Base-by-base conservation (phyloP, 2,329 filamentous ascomycete species). In the Venturia aucupariae region DNA sequence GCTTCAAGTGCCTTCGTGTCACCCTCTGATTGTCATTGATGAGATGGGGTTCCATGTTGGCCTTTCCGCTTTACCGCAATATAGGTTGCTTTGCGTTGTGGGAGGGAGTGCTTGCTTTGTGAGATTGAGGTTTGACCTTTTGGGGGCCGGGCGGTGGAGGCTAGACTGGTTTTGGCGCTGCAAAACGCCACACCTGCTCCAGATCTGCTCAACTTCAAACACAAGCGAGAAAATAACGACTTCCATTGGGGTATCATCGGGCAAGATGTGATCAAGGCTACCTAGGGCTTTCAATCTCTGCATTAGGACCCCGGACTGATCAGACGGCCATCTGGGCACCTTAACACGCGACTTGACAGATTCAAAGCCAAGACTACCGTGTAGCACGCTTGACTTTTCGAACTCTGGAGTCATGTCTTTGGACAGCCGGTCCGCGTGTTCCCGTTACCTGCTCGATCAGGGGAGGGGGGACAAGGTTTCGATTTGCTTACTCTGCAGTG, bases 331-430 rank as follows among this genome's bases (percentile, higher is more conserved):
- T 32, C 35, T 60, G 59, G 41, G 35, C n/a, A 60, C 24, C 59
- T 60, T n/a, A 60, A 60, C 10, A 62, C 41, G 42, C 42, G 46
- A 62, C 46, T 35, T 46, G 61, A 46, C 61, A 38, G 30, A 57
- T 57, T 57, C 51, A 35, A n/a, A 1, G 30, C 51, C 51, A 35
- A 57, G 51, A 32, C 15, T 35, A 38, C 27, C 27, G 35, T 57
- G 51, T 30, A n/a, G n/a, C n/a, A n/a, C n/a, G n/a, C n/a, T n/a
- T 22, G 35, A 57, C 51, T 10, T 19, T 57, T n/a, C n/a, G n/a
- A 35, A 30, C 22, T 35, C 51, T 57, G 30, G 51, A 35, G 51
- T 22, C 51, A 57, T 35, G 24, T 57, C 19, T 32, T 8, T 6
- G 10, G 19, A 22, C 8, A 2, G 11, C 51, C 30, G 27, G 30